Base-by-base conservation (phyloP, 306 rosid species). In the Malus sylvestris region DNA sequence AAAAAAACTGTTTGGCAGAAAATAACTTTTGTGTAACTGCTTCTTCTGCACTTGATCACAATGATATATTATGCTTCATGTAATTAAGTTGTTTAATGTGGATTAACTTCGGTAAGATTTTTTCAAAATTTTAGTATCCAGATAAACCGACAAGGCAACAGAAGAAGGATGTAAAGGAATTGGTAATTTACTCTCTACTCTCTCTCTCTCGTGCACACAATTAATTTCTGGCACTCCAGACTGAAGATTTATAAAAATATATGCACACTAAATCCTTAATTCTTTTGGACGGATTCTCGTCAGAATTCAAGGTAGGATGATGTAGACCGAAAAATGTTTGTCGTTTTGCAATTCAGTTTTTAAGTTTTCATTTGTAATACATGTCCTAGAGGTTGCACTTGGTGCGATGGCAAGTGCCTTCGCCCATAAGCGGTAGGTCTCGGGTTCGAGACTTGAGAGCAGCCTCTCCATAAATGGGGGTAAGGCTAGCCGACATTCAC, bases 111-210 rank as follows among this genome's bases (percentile, higher is more conserved):
- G 32, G 70, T 33, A 46, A 72, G 46, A 63, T 64, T 27, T 76
- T 51, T 8, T 84, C 71, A 59, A 57, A 27, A 55, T 80, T 82
- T 80, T 88, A 94, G 98, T 90, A 90, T 87, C 98, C 96, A 59
- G 97, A 90, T 79, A 91, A 90, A 59, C 98, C 98, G 71, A 86
- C 98, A 64, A 89, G 98, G 90, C 98, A 90, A 70, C 98, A 94
- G 89, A 92, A 92, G 93, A 91, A 84, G 88, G 98, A 92, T 82
- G 96, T 82, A 30, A 94, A 94, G 84, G 97, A 94, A 81, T 83
- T 94, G 96, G 98, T 92, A 84, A 42, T 80, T 67, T 32, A 70
- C 35, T 76, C 69, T 71, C 69, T 40, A 40, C 2, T 33, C 45
- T 65, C 68, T 15, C 23, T 75, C 40, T 57, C 64, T 75, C 74